Conservation (phyloP, 306 rosid species). For the Hippophae tibetana region DNA sequence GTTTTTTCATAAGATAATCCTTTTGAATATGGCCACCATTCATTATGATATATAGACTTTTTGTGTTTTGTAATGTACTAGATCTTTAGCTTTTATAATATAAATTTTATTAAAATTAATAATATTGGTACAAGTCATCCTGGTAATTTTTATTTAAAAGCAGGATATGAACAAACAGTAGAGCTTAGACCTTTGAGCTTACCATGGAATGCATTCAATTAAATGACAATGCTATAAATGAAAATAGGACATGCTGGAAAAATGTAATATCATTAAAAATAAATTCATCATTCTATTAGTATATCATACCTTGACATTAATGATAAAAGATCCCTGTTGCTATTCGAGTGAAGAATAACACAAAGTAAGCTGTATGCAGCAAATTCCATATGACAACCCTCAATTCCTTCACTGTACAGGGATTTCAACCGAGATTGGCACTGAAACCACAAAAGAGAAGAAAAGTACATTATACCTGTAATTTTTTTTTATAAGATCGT, state of each 20-base stretch:
- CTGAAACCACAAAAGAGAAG: constrained; percentile 41
- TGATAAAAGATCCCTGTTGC: constrained; percentile 76
- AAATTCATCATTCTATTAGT: not conserved
- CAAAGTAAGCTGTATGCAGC: constrained; percentile 94
- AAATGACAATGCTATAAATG: not conserved
- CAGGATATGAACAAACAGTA: no score
- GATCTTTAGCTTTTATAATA: no score
- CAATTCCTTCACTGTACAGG: constrained; percentile 84
- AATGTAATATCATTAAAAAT: not conserved
- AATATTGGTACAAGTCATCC: no score
- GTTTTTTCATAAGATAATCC: no score
- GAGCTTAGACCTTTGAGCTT: no score
- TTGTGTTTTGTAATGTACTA: no score
- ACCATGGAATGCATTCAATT: no score
- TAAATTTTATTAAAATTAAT: no score
- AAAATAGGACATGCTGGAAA: constrained; percentile 2
- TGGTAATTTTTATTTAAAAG: no score
- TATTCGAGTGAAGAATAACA: constrained; percentile 83
- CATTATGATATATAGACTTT: no score
- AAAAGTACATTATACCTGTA: constrained; percentile 1
- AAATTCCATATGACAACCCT: constrained; percentile 89
- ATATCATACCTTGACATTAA: constrained; percentile 72
- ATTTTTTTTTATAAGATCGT: no score
- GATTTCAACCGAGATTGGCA: constrained; percentile 83
- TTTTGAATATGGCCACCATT: no score